These are phyloP conservation scores for Tephrocybe sp. DNA, from an alignment of 768 basidiomycete species.

Conservation along the genomic window DNA sequence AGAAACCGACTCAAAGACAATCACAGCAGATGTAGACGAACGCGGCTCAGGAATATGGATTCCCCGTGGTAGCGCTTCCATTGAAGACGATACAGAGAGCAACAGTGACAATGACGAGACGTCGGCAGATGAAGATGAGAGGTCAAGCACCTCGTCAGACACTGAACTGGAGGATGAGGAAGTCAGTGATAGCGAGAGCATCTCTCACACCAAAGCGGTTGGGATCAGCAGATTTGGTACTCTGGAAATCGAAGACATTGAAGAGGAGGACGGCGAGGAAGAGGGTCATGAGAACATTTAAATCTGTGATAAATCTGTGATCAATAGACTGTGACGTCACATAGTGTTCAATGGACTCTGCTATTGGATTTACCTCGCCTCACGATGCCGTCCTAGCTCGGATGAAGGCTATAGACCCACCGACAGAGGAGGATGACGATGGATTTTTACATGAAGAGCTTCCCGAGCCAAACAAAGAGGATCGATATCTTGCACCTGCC, in stretches of 20 bases:
- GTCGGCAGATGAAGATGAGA: conserved; percentile 26
- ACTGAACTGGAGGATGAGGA: conserved; percentile 19
- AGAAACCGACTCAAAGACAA: conserved; percentile 26
- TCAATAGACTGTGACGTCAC: too few relatives aligned
- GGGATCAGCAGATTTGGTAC: conserved; percentile 38
- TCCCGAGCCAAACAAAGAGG: not conserved
- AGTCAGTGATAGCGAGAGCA: conserved; percentile 16
- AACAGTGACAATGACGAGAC: conserved; percentile 30
- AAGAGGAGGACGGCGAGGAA: conserved; percentile 19
- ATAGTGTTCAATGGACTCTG: not conserved
- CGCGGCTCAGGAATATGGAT: conserved; percentile 59
- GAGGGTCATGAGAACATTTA: conserved; percentile 24
- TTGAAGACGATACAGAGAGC: conserved; percentile 29
- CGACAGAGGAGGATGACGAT: conserved; percentile 8
- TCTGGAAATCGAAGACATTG: conserved; percentile 32
- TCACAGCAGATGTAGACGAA: conserved; percentile 21
- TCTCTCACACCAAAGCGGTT: conserved; percentile 23
- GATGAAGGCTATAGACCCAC: conserved; percentile 32
- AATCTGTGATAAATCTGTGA: conserved; percentile 2
- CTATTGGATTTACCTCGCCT: conserved; percentile 40
- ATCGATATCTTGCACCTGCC: not conserved
- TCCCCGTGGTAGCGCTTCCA: conserved; percentile 26
- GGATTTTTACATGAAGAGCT: conserved; percentile 9
- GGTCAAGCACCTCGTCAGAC: conserved; percentile 17
- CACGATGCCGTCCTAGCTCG: conserved; percentile 64